Conservation (phyloP, 2,329 filamentous ascomycete species). For the Colletotrichum scovillei region DNA sequence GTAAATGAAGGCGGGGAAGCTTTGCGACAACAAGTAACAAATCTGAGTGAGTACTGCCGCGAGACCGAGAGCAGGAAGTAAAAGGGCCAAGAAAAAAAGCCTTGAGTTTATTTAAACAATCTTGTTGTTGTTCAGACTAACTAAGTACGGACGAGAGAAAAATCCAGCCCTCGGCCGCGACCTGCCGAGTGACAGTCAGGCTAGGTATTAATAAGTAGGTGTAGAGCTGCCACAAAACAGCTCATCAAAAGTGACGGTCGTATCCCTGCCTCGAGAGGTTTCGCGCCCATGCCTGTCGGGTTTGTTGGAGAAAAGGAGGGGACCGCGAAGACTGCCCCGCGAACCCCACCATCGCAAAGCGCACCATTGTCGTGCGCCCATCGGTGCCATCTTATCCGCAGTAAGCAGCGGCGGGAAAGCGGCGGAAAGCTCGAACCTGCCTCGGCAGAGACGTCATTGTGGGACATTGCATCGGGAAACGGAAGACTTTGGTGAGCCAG, state of each 20-base stretch:
- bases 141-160: conserved; percentile 1
- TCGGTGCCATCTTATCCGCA: conserved; percentile 9
- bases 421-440: conserved; percentile 10
- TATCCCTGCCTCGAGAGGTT: conserved; percentile 20
- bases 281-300: background rate
- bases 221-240: conserved; percentile 31
- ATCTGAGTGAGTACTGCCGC: background rate
- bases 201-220: background rate
- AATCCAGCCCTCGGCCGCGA: conserved; percentile 19
- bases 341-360: conserved; percentile 30
- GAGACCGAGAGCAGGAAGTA: background rate
- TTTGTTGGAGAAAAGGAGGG: background rate
- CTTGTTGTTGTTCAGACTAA: conserved; percentile 18
- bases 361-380: conserved; percentile 15
- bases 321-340: conserved; percentile 28
- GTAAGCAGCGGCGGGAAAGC: conserved; percentile 23
- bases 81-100: background rate
- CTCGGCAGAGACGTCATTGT: background rate
- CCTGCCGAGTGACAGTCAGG: conserved; percentile 24
- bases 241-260: conserved; percentile 29
- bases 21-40: background rate
- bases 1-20: conserved; percentile 30
- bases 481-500: too few species aligned
- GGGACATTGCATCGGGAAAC: background rate
- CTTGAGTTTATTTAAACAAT: conserved; percentile 22